Evolutionary conservation across 352 stramenopile species (phyloP).

Genomic region (Phytopythium montanum): DNA sequence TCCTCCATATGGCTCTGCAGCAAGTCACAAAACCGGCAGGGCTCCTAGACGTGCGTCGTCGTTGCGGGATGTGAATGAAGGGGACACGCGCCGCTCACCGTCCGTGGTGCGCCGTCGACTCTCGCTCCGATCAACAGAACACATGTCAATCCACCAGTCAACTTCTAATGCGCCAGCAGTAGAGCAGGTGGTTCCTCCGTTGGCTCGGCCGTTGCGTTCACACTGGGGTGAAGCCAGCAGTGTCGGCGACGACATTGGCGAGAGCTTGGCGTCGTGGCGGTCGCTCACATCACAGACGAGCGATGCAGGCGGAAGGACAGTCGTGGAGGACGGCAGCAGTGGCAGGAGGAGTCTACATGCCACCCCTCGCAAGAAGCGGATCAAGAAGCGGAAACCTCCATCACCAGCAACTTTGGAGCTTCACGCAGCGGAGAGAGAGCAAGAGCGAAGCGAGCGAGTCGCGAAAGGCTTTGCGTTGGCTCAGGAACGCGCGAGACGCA

Average conservation of each 20-base stretch:
- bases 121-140: conserved; percentile 5
- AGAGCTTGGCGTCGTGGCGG: conserved; percentile 11
- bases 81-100: conserved; percentile 8
- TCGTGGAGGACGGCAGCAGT: not conserved
- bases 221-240: not conserved
- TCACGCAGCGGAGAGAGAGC: conserved; percentile 11
- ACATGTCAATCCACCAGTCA: not conserved
- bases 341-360: not conserved
- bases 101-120: conserved; percentile 22
- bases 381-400: conserved; percentile 1
- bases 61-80: not conserved
- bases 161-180: not conserved
- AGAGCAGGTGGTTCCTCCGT: conserved; percentile 2
- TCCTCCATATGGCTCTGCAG: not conserved
- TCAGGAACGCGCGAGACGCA: conserved; percentile 30
- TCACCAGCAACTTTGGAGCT: conserved; percentile 10
- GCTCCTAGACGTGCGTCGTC: not conserved
- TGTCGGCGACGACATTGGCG: conserved; percentile 2
- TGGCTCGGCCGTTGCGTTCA: not conserved
- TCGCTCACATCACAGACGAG: not conserved
- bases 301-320: conserved; percentile 2
- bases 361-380: conserved; percentile 6
- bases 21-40: conserved; percentile 1
- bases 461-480: conserved; percentile 26
- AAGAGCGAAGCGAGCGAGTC: conserved; percentile 29